Base-by-base conservation (phyloP, 139 green algal species). In the Coelastrella sp. region DNA sequence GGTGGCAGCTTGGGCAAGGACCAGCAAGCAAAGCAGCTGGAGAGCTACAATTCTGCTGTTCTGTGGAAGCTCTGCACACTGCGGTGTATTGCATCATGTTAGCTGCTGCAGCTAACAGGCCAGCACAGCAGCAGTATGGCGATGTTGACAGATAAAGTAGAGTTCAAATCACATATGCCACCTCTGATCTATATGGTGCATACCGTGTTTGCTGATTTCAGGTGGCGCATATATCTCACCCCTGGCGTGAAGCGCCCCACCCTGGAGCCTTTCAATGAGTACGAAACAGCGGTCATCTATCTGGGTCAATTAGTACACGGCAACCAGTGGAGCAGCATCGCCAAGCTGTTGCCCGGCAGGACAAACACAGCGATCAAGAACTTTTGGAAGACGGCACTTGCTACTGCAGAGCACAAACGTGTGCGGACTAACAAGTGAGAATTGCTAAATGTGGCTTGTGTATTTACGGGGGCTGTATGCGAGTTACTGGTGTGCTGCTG, bases 361-460 rank as follows among this genome's bases (percentile, higher is more conserved):
- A 89, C 73, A 58, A 89, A 89, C 85, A 83, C 73, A 0, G 85
- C 85, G 5, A 83, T 89, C 54, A 89, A 89, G n/a, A 89, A 89
- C 73, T 83, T 80, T 20, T 88, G 83, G 83, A 88, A 88, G 66
- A 88, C 83, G 8, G 83, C 83, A 32, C 83, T 88, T 7, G 22
- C 22, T 14, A 76, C 66, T 19, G 7, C 83, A 7, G 66, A 79
- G 6, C 66, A 79, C 32, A 88, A 88, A 47, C 65, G 66, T 56
- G 83, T 88, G 83, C 23, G 23, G 4, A 88, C 20, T 66, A 88
- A 88, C 66, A 79, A 19, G 19, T 22, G 73, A 32, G 32, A 47
- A 47, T 47, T 47, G 32, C 32, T 47, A 47, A 47, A 78, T 78
- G 73, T 78, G 73, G 3, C 16, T 32, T 56, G 19, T 78, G 5